These are phyloP conservation scores for Nicotiana knightiana DNA, from an alignment of 257 asterid genomes.

Conservation along the genomic window DNA sequence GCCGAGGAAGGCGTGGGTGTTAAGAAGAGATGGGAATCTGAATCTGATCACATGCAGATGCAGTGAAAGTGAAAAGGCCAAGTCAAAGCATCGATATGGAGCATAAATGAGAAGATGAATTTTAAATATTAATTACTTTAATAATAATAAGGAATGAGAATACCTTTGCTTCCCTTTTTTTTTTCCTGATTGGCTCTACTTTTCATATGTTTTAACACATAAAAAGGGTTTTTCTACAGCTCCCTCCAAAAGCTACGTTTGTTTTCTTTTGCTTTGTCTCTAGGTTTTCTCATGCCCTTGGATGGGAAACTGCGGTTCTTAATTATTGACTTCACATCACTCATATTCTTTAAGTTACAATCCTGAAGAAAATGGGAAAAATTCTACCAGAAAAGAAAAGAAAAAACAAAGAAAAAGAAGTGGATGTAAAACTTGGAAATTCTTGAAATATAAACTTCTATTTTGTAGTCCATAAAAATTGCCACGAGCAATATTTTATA, in stretches of 20 bases:
- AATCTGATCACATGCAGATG: not conserved
- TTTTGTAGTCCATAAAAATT: not conserved
- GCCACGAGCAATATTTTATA: not conserved
- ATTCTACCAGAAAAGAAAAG: not conserved
- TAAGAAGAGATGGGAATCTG: not conserved
- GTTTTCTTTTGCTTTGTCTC: conserved; percentile 8
- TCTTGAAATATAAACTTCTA: not conserved
- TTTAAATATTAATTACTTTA: not conserved
- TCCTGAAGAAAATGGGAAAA: not conserved
- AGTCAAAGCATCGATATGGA: conserved; percentile 5
- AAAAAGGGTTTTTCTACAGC: not conserved
- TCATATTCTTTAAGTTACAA: too few relatives aligned
- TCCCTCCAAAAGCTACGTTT: not conserved
- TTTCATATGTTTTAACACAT: not conserved
- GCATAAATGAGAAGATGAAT: not conserved
- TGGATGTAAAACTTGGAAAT: not conserved
- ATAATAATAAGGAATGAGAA: not conserved
- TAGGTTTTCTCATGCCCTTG: not conserved
- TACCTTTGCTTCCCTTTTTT: not conserved
- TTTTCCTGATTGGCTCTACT: not conserved
- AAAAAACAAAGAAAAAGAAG: not conserved
- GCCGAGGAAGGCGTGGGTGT: not conserved
- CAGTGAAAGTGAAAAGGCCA: not conserved
- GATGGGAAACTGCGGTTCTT: not conserved
- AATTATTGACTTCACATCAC: not conserved